These are phyloP conservation scores for Diphasiastrum complanatum DNA, from an alignment of 83 land plant genomes.

Conservation along the genomic window DNA sequence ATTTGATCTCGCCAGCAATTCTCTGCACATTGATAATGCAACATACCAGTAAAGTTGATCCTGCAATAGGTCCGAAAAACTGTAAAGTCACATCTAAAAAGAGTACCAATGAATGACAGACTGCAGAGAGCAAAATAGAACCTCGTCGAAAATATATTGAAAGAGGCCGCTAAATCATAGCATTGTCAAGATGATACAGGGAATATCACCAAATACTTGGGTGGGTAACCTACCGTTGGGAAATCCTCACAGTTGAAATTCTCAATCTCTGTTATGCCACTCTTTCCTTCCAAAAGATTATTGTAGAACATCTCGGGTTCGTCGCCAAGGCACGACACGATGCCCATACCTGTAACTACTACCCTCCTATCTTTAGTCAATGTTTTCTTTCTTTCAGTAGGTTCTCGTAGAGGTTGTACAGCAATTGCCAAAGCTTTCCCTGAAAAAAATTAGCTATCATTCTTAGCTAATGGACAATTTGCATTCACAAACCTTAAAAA, in stretches of 20 bases:
- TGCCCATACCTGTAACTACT: conserved; percentile 37
- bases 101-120: too few species aligned
- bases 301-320: conserved; percentile 30
- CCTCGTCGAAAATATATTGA: too few species aligned
- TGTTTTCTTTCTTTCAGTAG: conserved; percentile 43
- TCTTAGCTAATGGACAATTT: too few species aligned
- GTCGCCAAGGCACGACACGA: conserved; percentile 35
- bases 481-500: too few species aligned
- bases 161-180: too few species aligned
- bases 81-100: too few species aligned
- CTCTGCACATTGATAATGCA: conserved; percentile 37
- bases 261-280: conserved; percentile 35
- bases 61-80: too few species aligned
- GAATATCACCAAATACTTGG: too few species aligned
- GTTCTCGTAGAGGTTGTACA: conserved; percentile 51
- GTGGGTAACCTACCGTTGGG: conserved; percentile 78
- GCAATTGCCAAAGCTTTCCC: conserved; percentile 65
- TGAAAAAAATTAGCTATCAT: conserved; percentile 24
- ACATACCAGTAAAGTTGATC: too few species aligned
- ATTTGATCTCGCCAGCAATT: conserved; percentile 95
- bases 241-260: conserved; percentile 49
- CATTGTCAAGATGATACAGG: too few species aligned
- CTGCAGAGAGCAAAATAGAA: not conserved
- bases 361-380: conserved; percentile 34
- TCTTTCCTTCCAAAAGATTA: conserved; percentile 34